A percentile compares a stretch with the other conserved stretches of the same genome.
phyloP scores from a whole-genome alignment of 345 rosid species.

The Pelargonium nanum region DNA sequence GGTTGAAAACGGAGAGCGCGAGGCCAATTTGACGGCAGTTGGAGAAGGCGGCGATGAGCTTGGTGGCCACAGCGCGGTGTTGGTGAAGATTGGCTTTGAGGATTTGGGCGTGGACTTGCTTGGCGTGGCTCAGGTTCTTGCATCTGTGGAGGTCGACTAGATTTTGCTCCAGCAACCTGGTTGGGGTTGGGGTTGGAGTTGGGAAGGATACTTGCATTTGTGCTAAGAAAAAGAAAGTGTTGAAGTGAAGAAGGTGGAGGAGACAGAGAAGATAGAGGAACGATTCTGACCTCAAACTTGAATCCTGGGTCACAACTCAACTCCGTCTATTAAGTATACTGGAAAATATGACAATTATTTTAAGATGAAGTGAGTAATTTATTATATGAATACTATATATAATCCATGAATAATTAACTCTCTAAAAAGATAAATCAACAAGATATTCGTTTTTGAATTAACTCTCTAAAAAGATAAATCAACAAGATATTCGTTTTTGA shows the following conservation, averaged over 20 bases:
- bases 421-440: too few relatives aligned
- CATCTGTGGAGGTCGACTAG: conserved; percentile 68
- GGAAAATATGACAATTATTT: too few relatives aligned
- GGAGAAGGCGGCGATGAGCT: conserved; percentile 60
- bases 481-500: too few relatives aligned
- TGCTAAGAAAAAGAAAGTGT: too few relatives aligned
- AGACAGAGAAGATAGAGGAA: neutral
- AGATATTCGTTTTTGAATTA: too few relatives aligned
- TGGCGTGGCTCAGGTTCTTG: conserved; percentile 39
- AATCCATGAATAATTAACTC: too few relatives aligned
- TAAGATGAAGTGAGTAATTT: too few relatives aligned
- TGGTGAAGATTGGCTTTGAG: conserved; percentile 46
- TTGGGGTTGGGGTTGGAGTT: conserved; percentile 29
- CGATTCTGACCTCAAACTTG: neutral
- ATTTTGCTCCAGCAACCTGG: conserved; percentile 57
- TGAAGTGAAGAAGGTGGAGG: neutral
- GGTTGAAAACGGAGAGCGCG: conserved; percentile 55
- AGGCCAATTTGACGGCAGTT: conserved; percentile 44
- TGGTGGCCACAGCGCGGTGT: conserved; percentile 52
- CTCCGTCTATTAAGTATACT: too few relatives aligned
- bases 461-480: too few relatives aligned
- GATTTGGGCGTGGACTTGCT: conserved; percentile 68
- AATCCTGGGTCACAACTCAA: neutral
- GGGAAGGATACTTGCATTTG: conserved; percentile 21
- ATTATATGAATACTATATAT: too few relatives aligned